Conservation (phyloP, 768 basidiomycete species). For the Cubamyces lactineus region DNA sequence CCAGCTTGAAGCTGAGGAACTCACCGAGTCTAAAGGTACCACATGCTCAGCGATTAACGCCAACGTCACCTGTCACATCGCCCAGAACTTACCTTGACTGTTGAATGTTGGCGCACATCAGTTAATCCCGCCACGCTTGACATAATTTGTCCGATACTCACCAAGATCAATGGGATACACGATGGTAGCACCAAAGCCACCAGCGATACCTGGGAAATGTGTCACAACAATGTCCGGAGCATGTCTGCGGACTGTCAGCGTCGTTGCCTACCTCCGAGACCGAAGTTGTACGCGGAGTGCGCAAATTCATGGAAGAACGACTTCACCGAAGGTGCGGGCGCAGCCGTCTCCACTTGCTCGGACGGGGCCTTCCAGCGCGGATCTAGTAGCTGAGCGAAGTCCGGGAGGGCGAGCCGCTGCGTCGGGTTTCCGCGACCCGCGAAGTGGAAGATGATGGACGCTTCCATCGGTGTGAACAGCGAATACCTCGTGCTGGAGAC, state of each 20-base stretch:
- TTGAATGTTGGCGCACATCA: slow-evolving; percentile 4
- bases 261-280: slow-evolving; percentile 67
- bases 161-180: slow-evolving; percentile 97
- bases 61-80: background rate
- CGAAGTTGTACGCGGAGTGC: slow-evolving; percentile 84
- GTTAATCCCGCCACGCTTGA: slow-evolving; percentile 8
- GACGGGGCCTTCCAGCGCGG: slow-evolving; percentile 83
- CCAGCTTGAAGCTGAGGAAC: background rate
- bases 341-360: slow-evolving; percentile 43
- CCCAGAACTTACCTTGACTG: slow-evolving; percentile 69
- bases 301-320: slow-evolving; percentile 60
- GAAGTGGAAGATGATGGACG: slow-evolving; percentile 98
- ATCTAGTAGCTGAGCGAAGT: slow-evolving; percentile 93
- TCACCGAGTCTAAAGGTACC: slow-evolving; percentile 57
- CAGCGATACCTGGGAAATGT: slow-evolving; percentile 69
- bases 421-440: slow-evolving; percentile 76
- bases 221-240: background rate
- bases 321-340: slow-evolving; percentile 33
- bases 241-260: slow-evolving; percentile 23
- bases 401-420: slow-evolving; percentile 79
- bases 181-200: slow-evolving; percentile 94
- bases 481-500: slow-evolving; percentile 89
- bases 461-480: slow-evolving; percentile 97
- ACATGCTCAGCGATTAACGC: background rate
- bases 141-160: slow-evolving; percentile 42